Percentiles rank a stretch among this genome's conserved stretches.
phyloP scores from a whole-genome alignment of 2,329 filamentous ascomycete species.

The Chaetothyriales sp. region DNA sequence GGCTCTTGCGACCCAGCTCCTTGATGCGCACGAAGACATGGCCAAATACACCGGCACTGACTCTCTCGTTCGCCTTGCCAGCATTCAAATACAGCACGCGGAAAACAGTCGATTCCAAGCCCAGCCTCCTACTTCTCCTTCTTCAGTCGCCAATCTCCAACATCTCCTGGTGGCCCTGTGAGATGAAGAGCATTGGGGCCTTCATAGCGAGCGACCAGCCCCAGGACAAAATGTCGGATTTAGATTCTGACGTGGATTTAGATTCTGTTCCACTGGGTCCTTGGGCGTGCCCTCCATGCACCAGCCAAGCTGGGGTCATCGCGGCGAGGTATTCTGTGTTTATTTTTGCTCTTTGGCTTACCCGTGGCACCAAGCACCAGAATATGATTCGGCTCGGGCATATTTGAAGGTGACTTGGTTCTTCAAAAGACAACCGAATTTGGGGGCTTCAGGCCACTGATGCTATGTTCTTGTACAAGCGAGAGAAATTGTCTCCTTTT shows the following conservation, averaged over 20 bases:
- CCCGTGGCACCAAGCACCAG: constrained; percentile 7
- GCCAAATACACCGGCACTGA: constrained; percentile 4
- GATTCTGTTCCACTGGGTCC: constrained; percentile 2
- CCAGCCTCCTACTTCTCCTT: neutral
- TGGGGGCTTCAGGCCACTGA: no score
- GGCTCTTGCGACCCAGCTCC: constrained; percentile 5
- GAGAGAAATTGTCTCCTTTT: no score
- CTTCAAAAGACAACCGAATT: no score
- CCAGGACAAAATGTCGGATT: neutral
- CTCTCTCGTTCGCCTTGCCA: constrained; percentile 1
- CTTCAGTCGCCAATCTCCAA: constrained; percentile 6
- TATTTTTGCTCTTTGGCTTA: no score
- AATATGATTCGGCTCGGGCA: constrained; percentile 4
- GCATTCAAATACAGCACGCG: constrained; percentile 7
- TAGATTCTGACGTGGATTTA: neutral
- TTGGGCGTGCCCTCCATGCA: neutral
- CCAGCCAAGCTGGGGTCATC: constrained; percentile 6
- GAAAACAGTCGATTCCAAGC: constrained; percentile 9
- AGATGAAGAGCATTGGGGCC: constrained; percentile 5
- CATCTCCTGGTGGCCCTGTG: constrained; percentile 11
- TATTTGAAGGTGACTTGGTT: neutral
- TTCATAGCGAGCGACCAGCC: constrained; percentile 7
- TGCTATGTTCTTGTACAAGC: no score
- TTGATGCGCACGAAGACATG: constrained; percentile 1
- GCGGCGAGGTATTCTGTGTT: no score